Conservation (phyloP, 2,329 filamentous ascomycete genomes). For the Microdochium nivale region DNA sequence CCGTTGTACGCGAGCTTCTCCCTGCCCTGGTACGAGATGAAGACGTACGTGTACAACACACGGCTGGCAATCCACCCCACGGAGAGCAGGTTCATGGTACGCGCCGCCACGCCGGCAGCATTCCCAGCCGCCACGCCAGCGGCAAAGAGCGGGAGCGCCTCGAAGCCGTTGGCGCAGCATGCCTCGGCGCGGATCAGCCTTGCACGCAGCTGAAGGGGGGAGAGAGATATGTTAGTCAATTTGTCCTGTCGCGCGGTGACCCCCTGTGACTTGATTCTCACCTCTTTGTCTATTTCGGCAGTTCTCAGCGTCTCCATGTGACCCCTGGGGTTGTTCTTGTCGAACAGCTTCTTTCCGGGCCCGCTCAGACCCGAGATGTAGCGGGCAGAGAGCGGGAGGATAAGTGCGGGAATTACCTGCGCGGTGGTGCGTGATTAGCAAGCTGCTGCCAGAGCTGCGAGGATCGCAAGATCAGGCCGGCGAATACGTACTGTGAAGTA, state of each 20-base stretch:
- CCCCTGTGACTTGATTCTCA: constrained; percentile 4
- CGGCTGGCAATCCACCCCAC: constrained; percentile 14
- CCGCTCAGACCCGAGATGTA: constrained; percentile 18
- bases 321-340: constrained; percentile 14
- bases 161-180: constrained; percentile 16
- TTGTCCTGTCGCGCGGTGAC: too few species aligned
- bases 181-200: constrained; percentile 17
- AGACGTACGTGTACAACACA: constrained; percentile 16
- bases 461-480: neutral
- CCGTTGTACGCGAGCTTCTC: constrained; percentile 6
- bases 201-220: constrained; percentile 7
- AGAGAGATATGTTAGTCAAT: too few species aligned
- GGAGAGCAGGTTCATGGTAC: constrained; percentile 12
- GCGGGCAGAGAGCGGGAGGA: constrained; percentile 15
- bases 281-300: constrained; percentile 17
- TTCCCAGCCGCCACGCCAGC: constrained; percentile 19
- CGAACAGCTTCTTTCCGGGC: constrained; percentile 17
- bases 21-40: constrained; percentile 17
- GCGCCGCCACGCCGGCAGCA: constrained; percentile 9
- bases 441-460: too few species aligned
- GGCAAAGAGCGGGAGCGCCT: constrained; percentile 19
- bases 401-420: constrained; percentile 16
- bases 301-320: constrained; percentile 13
- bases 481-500: constrained; percentile 17
- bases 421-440: constrained; percentile 1